Evolutionary conservation across 2,329 filamentous ascomycete genomes (phyloP), one percentile per base, ranked within the genome.

Genomic region (Exophiala sp.): DNA sequence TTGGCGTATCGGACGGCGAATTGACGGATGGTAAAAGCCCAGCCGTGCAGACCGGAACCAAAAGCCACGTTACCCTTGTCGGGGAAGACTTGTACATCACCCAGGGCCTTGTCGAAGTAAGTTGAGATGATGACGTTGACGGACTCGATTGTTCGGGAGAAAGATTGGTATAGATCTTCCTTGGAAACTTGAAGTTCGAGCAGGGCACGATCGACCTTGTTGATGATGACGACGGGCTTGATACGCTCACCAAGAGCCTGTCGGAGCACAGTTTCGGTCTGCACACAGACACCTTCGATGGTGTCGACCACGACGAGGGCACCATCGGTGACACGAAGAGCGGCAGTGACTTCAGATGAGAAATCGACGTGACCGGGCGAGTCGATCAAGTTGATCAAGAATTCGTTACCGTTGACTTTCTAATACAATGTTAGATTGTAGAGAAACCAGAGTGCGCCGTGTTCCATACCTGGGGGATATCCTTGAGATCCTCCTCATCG

Each of bases 321-420:
- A 89, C 94, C 94, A 72, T 99, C 94, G 68, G 94, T 99, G 79
- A 99, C 94, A 90, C 94, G 94, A 72, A 99, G 92, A 74, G 94
- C 94, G 75, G 94, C 94, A 73, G 94, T 99, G 74, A 99, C 94
- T 76, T 99, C 94, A 65, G 94, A 99, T 39, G 94, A 99, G 87
- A 99, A 99, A 81, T 99, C 94, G 81, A 99, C 94, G 92, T 99
- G 94, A 85, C 94, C 94, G 62, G 94, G 94, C 58, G 94, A 99
- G 80, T 99, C 94, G 76, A 99, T 99, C 79, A 99, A 84, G 87
- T 99, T 99, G 87, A 99, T 95, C 83, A 99, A 83, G 88, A 99
- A 99, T 75, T 96, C 90, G 76, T 87, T 88, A 77, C 94, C 94
- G 62, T 91, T 83, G 66, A 89, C 88, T 79, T 89, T 87, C 78